A percentile compares a stretch with the other conserved stretches of the same genome.
Conservation (phyloP, 2,329 filamentous ascomycete genomes). For the Aspergillus costaricaensis region DNA sequence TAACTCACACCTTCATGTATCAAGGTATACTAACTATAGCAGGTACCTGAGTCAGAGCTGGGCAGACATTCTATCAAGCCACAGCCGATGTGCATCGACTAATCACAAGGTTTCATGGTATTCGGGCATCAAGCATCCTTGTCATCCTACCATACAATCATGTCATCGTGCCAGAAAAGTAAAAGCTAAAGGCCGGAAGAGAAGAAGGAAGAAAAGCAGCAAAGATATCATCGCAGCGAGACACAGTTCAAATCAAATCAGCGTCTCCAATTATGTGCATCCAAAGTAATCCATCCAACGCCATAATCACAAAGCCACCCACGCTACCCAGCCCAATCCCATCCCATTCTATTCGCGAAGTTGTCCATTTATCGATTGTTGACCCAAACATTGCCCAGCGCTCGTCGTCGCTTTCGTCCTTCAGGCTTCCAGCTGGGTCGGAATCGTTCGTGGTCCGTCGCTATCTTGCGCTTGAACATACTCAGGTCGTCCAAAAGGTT, state of each 20-base stretch:
- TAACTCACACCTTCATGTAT: no score
- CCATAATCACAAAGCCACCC: conserved; percentile 9
- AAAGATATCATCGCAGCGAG: conserved; percentile 9
- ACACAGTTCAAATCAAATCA: background rate
- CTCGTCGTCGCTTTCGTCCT: conserved; percentile 33
- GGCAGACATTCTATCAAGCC: background rate
- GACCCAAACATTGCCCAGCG: conserved; percentile 30
- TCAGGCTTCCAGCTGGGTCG: conserved; percentile 28
- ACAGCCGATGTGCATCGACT: background rate
- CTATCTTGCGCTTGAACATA: conserved; percentile 81
- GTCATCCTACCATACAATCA: conserved; percentile 10
- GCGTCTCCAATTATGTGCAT: background rate
- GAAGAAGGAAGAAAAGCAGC: background rate
- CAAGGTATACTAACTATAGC: background rate
- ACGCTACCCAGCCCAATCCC: background rate
- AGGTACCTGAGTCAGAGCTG: conserved; percentile 2
- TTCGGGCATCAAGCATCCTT: conserved; percentile 8
- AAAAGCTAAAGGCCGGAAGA: background rate
- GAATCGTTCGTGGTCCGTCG: conserved; percentile 64
- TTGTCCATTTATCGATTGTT: conserved; percentile 27
- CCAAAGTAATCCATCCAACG: conserved; percentile 1
- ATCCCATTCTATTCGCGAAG: no score
- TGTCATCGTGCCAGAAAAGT: conserved; percentile 5
- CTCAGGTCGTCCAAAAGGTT: conserved; percentile 77
- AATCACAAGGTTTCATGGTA: conserved; percentile 4